A percentile compares a stretch with the other conserved stretches of the same genome.
phyloP scores from a whole-genome alignment of 2,329 filamentous ascomycete genomes.

The Metarhizium robertsii region DNA sequence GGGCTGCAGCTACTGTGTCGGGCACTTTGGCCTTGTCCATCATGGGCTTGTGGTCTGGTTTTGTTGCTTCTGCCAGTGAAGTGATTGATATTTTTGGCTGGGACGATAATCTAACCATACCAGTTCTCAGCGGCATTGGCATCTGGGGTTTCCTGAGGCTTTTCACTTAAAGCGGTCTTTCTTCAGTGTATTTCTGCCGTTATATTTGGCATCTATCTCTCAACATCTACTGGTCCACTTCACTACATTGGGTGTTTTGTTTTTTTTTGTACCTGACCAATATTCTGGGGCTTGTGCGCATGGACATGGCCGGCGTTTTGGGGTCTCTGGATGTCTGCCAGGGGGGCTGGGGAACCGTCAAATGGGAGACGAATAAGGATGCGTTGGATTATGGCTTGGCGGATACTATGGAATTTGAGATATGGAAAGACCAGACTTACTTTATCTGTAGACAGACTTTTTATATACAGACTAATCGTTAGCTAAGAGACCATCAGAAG shows the following conservation, averaged over 20 bases:
- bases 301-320: conserved; percentile 4
- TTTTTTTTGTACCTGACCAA: neutral
- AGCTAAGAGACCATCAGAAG: neutral
- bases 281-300: neutral
- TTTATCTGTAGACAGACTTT: neutral
- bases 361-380: neutral
- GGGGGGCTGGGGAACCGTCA: neutral
- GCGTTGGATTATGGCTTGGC: neutral
- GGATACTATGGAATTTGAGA: neutral
- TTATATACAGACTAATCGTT: neutral
- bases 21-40: conserved; percentile 67
- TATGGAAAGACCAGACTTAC: neutral
- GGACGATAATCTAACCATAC: conserved; percentile 98
- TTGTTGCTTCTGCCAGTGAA: conserved; percentile 82
- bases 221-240: neutral
- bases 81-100: conserved; percentile 84
- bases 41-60: conserved; percentile 79
- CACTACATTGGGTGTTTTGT: neutral
- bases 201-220: neutral
- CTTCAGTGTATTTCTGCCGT: neutral
- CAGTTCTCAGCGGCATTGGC: conserved; percentile 77
- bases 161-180: conserved; percentile 49
- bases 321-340: neutral
- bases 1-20: conserved; percentile 50
- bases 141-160: conserved; percentile 87